Evolutionary conservation across 169 alveolate genomes (phyloP).

Genomic region (Cryptosporidium parvum): DNA sequence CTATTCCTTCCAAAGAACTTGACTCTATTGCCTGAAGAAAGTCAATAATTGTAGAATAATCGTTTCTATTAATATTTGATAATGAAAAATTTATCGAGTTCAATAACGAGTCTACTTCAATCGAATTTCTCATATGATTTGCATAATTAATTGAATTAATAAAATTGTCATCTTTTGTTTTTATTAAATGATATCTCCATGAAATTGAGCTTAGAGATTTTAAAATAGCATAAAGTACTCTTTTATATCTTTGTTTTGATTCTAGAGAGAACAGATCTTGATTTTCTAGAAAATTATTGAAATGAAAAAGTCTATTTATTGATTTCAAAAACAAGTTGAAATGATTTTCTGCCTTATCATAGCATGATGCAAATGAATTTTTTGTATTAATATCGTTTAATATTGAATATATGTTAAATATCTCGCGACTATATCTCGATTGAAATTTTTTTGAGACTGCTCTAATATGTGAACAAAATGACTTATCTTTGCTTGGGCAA

Average conservation of each 20-base stretch:
- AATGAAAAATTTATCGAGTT: constrained; percentile 29
- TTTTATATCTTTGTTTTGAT: constrained; percentile 34
- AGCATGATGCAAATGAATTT: constrained; percentile 38
- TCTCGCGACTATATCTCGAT: constrained; percentile 27
- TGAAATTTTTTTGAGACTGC: constrained; percentile 43
- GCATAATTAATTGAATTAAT: constrained; percentile 25
- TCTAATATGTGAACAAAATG: constrained; percentile 69
- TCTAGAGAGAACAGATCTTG: background rate
- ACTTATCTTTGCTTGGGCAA: constrained; percentile 63
- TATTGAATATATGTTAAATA: constrained; percentile 8
- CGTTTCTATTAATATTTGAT: background rate
- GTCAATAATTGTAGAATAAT: constrained; percentile 17
- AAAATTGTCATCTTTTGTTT: background rate
- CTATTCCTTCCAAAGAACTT: background rate
- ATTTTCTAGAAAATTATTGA: constrained; percentile 7
- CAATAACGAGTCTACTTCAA: constrained; percentile 6
- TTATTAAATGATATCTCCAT: constrained; percentile 52
- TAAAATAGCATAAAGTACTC: constrained; percentile 43
- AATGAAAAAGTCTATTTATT: constrained; percentile 18
- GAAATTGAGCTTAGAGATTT: constrained; percentile 59
- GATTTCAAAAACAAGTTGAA: constrained; percentile 12
- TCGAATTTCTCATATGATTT: constrained; percentile 6
- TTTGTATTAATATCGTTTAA: constrained; percentile 56
- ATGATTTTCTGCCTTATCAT: constrained; percentile 62
- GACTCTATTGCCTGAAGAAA: constrained; percentile 15